A percentile compares a stretch with the other conserved stretches of the same genome.
Conservation (phyloP, 331 rosid species). For the Arachis monticola region DNA sequence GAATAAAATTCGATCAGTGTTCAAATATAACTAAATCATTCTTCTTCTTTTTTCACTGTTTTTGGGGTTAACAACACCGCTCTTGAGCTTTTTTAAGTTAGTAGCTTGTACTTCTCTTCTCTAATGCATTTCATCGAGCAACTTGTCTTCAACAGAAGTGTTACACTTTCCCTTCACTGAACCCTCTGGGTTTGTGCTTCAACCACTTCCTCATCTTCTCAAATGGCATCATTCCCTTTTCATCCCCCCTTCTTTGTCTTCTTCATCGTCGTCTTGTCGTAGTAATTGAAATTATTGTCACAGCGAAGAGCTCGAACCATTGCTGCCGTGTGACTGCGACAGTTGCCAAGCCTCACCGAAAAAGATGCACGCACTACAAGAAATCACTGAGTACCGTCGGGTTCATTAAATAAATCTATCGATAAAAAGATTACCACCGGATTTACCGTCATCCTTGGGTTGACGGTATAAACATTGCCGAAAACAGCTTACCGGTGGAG, state of each 20-base stretch:
- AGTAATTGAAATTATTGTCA: conserved; percentile 6
- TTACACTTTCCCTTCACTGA: conserved; percentile 70
- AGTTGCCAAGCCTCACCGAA: too few relatives aligned
- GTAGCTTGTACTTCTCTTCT: conserved; percentile 57
- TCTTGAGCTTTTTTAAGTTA: conserved; percentile 60
- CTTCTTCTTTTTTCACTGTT: conserved; percentile 28
- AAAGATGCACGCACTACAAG: too few relatives aligned
- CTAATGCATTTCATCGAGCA: conserved; percentile 74
- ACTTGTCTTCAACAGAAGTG: conserved; percentile 77
- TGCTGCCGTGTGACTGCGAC: too few relatives aligned
- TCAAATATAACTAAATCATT: conserved; percentile 43
- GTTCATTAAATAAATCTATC: too few relatives aligned
- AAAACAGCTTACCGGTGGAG: too few relatives aligned
- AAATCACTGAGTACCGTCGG: too few relatives aligned
- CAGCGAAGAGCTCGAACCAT: too few relatives aligned
- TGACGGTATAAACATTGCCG: too few relatives aligned
- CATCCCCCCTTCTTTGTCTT: conserved; percentile 37
- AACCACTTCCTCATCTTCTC: conserved; percentile 67
- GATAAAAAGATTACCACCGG: too few relatives aligned
- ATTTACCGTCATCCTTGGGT: too few relatives aligned
- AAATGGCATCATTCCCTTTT: conserved; percentile 50
- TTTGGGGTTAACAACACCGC: conserved; percentile 35
- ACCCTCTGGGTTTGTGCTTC: conserved; percentile 30
- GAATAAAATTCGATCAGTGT: not conserved
- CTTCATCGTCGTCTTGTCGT: conserved; percentile 39